A percentile compares a stretch with the other conserved stretches of the same genome.
phyloP scores from a whole-genome alignment of 2,329 filamentous ascomycete genomes.

The Hysterium pulicare region DNA sequence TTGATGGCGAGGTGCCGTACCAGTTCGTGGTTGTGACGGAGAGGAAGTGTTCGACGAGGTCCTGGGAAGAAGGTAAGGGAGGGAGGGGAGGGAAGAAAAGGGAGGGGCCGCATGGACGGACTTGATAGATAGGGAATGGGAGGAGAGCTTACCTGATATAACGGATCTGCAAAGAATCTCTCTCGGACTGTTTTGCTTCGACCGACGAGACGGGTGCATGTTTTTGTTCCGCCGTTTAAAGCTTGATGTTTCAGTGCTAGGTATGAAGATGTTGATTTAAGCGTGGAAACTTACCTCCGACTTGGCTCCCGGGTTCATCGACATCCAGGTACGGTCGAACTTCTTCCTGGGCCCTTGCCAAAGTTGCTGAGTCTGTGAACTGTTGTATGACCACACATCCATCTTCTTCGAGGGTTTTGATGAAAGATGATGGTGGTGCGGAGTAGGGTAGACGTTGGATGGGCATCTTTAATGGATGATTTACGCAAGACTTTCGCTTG shows the following conservation, averaged over 20 bases:
- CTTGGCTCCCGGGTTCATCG: slow-evolving; percentile 16
- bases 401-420: slow-evolving; percentile 31
- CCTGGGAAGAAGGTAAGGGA: slow-evolving; percentile 7
- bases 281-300: slow-evolving; percentile 15
- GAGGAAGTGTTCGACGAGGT: slow-evolving; percentile 35
- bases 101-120: background rate
- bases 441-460: slow-evolving; percentile 12
- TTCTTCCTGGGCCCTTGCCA: slow-evolving; percentile 26
- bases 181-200: slow-evolving; percentile 36
- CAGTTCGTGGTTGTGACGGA: slow-evolving; percentile 33
- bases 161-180: slow-evolving; percentile 33
- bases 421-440: slow-evolving; percentile 17
- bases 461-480: slow-evolving; percentile 3
- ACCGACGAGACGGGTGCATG: slow-evolving; percentile 34
- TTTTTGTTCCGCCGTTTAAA: slow-evolving; percentile 34
- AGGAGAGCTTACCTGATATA: slow-evolving; percentile 21
- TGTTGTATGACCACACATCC: slow-evolving; percentile 34
- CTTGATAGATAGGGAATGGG: background rate
- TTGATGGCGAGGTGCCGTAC: slow-evolving; percentile 26
- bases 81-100: too few species aligned
- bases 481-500: too few species aligned
- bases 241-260: slow-evolving; percentile 10
- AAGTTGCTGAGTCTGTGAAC: slow-evolving; percentile 24
- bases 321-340: slow-evolving; percentile 25
- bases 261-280: background rate